Evolutionary conservation across 2,329 filamentous ascomycete genomes (phyloP).

Genomic region (Drechslera avenae): DNA sequence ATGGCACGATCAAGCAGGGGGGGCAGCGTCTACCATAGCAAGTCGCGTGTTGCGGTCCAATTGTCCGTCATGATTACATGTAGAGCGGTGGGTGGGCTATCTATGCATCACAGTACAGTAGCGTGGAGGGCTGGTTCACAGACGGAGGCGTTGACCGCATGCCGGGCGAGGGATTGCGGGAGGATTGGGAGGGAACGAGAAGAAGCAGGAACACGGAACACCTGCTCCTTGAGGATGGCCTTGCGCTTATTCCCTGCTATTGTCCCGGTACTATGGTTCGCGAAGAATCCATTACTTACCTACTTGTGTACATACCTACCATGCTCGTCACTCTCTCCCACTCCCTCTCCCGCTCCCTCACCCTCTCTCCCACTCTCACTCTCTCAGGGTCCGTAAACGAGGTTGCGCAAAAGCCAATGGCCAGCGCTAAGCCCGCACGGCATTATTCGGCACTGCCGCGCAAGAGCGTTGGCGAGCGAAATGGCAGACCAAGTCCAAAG

Average conservation of each 20-base stretch:
- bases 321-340: too few relatives aligned
- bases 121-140: background rate
- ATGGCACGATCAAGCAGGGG: too few relatives aligned
- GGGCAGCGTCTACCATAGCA: too few relatives aligned
- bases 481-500: background rate
- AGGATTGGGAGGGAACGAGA: slow-evolving; percentile 14
- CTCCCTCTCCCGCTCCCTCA: too few relatives aligned
- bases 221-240: slow-evolving; percentile 14
- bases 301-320: too few relatives aligned
- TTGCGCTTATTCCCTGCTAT: slow-evolving; percentile 6
- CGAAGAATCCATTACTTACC: slow-evolving; percentile 6
- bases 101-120: too few relatives aligned
- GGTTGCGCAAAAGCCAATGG: background rate
- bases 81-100: too few relatives aligned
- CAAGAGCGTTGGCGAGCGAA: background rate
- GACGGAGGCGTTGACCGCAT: slow-evolving; percentile 4
- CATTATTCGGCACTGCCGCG: slow-evolving; percentile 12
- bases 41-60: too few relatives aligned
- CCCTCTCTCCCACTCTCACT: too few relatives aligned
- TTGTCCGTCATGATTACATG: background rate
- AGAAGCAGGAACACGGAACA: slow-evolving; percentile 14
- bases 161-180: slow-evolving; percentile 11
- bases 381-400: slow-evolving; percentile 5
- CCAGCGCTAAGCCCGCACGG: slow-evolving; percentile 7
- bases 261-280: slow-evolving; percentile 10